Conservation (phyloP, 2,329 filamentous ascomycete species). For the Sporothrix brunneoviolacea region DNA sequence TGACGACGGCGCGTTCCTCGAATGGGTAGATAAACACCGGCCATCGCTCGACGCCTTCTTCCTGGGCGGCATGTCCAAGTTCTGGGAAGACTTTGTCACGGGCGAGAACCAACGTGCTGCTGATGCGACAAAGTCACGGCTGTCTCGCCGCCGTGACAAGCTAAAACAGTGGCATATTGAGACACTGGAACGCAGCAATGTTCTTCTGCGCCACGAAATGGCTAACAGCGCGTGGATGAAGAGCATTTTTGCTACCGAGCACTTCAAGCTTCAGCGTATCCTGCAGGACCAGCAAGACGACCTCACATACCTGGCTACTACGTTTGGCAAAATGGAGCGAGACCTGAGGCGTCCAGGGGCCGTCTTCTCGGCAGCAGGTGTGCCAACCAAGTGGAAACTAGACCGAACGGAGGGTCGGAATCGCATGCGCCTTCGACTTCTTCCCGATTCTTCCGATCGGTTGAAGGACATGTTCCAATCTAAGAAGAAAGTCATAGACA, state of each 20-base stretch:
- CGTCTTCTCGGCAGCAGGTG: constrained; percentile 60
- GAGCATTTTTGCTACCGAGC: constrained; percentile 88
- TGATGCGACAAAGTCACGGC: constrained; percentile 63
- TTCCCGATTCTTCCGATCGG: constrained; percentile 63
- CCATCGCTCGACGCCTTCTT: constrained; percentile 75
- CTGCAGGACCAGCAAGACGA: constrained; percentile 93
- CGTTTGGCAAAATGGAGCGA: constrained; percentile 71
- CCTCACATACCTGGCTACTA: constrained; percentile 65
- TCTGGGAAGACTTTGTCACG: constrained; percentile 82
- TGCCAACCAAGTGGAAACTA: constrained; percentile 68
- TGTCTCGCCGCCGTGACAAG: constrained; percentile 72
- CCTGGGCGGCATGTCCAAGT: constrained; percentile 69
- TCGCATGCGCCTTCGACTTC: constrained; percentile 81
- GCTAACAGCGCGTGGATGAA: constrained; percentile 88
- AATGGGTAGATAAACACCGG: constrained; percentile 80
- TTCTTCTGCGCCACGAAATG: constrained; percentile 74
- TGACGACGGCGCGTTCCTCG: constrained; percentile 80
- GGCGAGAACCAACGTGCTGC: constrained; percentile 75
- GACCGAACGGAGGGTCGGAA: constrained; percentile 94
- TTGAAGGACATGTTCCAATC: constrained; percentile 72
- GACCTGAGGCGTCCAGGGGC: constrained; percentile 74
- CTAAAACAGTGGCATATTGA: constrained; percentile 74
- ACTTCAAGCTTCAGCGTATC: constrained; percentile 81
- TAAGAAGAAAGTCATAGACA: constrained; percentile 42
- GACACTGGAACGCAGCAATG: constrained; percentile 60